Percentiles rank a stretch among this genome's conserved stretches.
These are phyloP conservation scores for Xylariaceae sp. DNA, from an alignment of 2,329 filamentous ascomycete species.

Conservation along the genomic window DNA sequence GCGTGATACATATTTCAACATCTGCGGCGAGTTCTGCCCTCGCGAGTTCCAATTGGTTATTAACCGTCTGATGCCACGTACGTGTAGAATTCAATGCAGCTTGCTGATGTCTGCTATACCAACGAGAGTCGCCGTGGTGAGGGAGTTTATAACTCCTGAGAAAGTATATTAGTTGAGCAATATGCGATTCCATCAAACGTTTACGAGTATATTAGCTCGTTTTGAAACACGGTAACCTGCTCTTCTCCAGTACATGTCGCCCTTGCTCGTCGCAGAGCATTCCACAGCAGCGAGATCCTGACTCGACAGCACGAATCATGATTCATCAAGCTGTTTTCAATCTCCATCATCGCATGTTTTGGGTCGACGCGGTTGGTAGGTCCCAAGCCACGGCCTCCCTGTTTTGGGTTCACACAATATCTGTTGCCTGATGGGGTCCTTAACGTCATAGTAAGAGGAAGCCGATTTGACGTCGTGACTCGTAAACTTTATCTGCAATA, in stretches of 20 bases:
- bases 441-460: not conserved
- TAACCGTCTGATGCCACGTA: slow-evolving; percentile 15
- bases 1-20: slow-evolving; percentile 18
- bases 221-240: slow-evolving; percentile 7
- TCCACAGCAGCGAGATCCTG: not conserved
- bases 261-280: slow-evolving; percentile 3
- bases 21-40: slow-evolving; percentile 28
- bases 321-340: slow-evolving; percentile 13
- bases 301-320: slow-evolving; percentile 10
- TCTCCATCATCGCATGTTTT: slow-evolving; percentile 4
- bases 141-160: slow-evolving; percentile 11
- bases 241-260: slow-evolving; percentile 11
- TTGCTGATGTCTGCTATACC: slow-evolving; percentile 13
- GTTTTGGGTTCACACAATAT: not conserved
- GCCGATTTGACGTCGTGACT: not conserved
- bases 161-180: slow-evolving; percentile 1
- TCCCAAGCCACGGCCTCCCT: not conserved
- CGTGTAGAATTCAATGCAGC: slow-evolving; percentile 4
- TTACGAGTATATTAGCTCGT: not conserved
- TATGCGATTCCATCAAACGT: slow-evolving; percentile 10
- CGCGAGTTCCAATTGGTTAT: slow-evolving; percentile 24
- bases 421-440: slow-evolving; percentile 7
- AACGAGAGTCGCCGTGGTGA: slow-evolving; percentile 12
- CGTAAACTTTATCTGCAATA: not conserved
- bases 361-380: not conserved